Conservation (phyloP, 2,329 filamentous ascomycete species). For the Scopulariopsis brevicaulis region DNA sequence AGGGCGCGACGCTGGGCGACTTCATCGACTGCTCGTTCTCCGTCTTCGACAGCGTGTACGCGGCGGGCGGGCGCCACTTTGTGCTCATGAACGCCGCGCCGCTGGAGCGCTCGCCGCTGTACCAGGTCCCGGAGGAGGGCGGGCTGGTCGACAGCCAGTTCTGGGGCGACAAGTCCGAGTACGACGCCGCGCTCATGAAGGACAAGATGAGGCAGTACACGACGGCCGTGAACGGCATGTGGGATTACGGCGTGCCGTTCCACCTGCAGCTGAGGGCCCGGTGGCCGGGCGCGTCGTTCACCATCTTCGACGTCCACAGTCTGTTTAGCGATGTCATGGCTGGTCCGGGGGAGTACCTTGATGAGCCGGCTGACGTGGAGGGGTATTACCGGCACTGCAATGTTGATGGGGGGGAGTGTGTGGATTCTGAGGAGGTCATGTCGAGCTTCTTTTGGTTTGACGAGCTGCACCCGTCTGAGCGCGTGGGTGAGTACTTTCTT, state of each 20-base stretch:
- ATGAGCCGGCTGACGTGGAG: conserved; percentile 50
- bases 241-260: conserved; percentile 36
- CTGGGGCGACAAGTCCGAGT: conserved; percentile 31
- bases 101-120: conserved; percentile 56
- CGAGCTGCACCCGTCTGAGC: conserved; percentile 59
- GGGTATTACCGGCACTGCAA: conserved; percentile 45
- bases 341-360: conserved; percentile 48
- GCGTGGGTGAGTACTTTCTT: conserved; percentile 31
- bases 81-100: conserved; percentile 61
- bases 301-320: conserved; percentile 55
- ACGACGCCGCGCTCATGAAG: conserved; percentile 34
- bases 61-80: conserved; percentile 56
- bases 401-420: conserved; percentile 19
- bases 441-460: conserved; percentile 64
- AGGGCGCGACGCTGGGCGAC: conserved; percentile 47
- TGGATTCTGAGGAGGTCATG: conserved; percentile 23
- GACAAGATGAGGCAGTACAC: conserved; percentile 34
- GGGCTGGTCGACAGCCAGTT: conserved; percentile 28
- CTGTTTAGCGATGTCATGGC: conserved; percentile 55
- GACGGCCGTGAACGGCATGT: conserved; percentile 34
- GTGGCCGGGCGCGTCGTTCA: conserved; percentile 49
- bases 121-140: conserved; percentile 35
- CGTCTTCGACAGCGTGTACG: conserved; percentile 51
- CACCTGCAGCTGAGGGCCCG: conserved; percentile 25
- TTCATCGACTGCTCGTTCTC: conserved; percentile 60